Evolutionary conservation across 2,329 filamentous ascomycete species (phyloP), one percentile per base, ranked within the genome.

Genomic region (Fusarium verrucosum): DNA sequence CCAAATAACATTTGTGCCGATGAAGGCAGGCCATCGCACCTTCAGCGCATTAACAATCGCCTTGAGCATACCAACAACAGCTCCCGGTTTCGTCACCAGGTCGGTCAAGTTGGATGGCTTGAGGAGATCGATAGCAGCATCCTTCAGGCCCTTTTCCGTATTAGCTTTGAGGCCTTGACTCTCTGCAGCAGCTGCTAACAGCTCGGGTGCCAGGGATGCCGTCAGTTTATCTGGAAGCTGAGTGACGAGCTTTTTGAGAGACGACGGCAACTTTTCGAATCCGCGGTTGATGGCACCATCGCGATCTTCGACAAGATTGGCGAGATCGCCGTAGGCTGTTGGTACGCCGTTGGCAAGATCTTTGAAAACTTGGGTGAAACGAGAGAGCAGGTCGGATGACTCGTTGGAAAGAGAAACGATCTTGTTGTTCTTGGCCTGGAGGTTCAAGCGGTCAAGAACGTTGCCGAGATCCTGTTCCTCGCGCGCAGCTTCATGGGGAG

Each of bases 271-370:
- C 64, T 88, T 83, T 55, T 88, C 86, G 72, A 85, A 89, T 58
- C 82, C 82, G 55, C 82, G 81, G 36, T 82, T 80, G n/a, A 89
- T 79, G n/a, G 82, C 79, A 57, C 84, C 83, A 71, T 89, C 85
- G 59, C 82, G 82, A 72, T 89, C 85, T 58, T 88, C 85, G 38
- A 89, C 76, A 20, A 90, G 82, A 14, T 74, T 71, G 4, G 82
- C 87, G n/a, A 99, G 88, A 75, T 99, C 95, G 73, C 90, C 85
- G 76, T 96, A 97, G 4, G 95, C 95, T 1, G 94, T 97, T 4
- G 95, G 95, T 3, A 92, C 95, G 62, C 95, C 95, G 74, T 93
- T 94, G 71, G 95, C 87, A 16, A 97, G 85, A 75, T 99, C 95
- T 74, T 94, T 95, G 73, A 99, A 90, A 30, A 97, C 89, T 53